These are phyloP conservation scores for Avena eriantha DNA, from an alignment of 176 grass and related monocot genomes.

Conservation along the genomic window DNA sequence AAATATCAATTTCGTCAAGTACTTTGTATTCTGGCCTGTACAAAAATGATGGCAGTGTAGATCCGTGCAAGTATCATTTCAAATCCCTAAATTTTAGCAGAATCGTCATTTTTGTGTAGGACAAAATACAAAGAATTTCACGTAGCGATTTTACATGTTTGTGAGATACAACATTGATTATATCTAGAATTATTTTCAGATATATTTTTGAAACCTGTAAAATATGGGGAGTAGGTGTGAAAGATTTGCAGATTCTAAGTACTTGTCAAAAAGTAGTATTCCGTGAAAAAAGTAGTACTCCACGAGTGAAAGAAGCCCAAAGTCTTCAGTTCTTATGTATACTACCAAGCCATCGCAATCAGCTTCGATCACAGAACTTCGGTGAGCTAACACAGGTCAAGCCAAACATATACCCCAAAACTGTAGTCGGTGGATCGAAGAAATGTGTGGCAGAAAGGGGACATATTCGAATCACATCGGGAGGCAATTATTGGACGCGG, in stretches of 20 bases:
- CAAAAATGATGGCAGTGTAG: no score
- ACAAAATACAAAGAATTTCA: no score
- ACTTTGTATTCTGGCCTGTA: no score
- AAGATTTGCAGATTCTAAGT: background rate
- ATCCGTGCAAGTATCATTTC: no score
- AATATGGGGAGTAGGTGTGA: background rate
- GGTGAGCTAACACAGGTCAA: slow-evolving; percentile 49
- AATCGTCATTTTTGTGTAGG: no score
- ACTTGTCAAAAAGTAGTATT: background rate
- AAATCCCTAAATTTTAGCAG: no score
- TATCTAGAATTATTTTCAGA: no score
- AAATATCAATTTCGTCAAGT: no score
- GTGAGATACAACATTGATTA: no score
- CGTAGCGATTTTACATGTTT: no score
- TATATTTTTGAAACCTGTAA: no score
- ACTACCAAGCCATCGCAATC: background rate
- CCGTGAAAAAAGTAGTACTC: background rate
- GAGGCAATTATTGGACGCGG: slow-evolving; percentile 39
- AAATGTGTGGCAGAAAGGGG: background rate
- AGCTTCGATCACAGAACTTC: slow-evolving; percentile 27
- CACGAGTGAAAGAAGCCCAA: background rate
- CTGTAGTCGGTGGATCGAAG: background rate
- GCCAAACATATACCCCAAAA: slow-evolving; percentile 8
- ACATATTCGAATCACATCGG: background rate
- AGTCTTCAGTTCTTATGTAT: background rate